Evolutionary conservation across 768 basidiomycete genomes (phyloP), one percentile per base, ranked within the genome.

Genomic region (Suillus decipiens): DNA sequence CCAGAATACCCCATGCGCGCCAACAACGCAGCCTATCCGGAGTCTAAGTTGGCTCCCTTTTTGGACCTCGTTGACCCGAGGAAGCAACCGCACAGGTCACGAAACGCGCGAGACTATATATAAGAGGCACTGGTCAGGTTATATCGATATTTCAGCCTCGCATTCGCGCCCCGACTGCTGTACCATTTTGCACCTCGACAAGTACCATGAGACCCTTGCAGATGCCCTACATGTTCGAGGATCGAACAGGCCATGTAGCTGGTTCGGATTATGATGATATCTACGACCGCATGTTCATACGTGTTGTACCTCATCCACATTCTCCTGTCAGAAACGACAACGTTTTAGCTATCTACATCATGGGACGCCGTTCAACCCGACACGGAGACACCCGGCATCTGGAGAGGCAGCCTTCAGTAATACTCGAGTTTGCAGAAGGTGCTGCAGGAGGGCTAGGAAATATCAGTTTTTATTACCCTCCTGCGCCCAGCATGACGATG

Each of bases 281-380:
- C 67, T 92, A 91, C 71, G 90, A 92, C 74, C 84, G 90, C 61
- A 76, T 86, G 66, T 91, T 89, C 77, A 81, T 89, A 58, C 88
- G 86, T 63, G 80, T 91, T 41, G 74, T 82, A 6, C 81, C 83
- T 3, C 74, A 78, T 24, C 82, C 86, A 5, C 81, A 80, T 11
- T 71, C 71, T 14, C 69, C 66, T 33, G 64, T 70, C 1, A 65
- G 67, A 39, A 70, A 63, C 12, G 65, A 73, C 28, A 76, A 77
- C 0, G 81, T 86, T 9, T 56, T 76, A 9, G 83, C 84, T 71
- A 82, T 92, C 58, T 89, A 88, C 72, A 81, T 82, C 68, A 89
- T 90, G 83, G 80, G 80, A 48, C 82, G 85, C 55, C 86, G 89
- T 19, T 84, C 87, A 51, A 84, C 87, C 24, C 82, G 85, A 11